Base-by-base conservation (phyloP, 2,329 filamentous ascomycete species). In the Aciculosporium take region DNA sequence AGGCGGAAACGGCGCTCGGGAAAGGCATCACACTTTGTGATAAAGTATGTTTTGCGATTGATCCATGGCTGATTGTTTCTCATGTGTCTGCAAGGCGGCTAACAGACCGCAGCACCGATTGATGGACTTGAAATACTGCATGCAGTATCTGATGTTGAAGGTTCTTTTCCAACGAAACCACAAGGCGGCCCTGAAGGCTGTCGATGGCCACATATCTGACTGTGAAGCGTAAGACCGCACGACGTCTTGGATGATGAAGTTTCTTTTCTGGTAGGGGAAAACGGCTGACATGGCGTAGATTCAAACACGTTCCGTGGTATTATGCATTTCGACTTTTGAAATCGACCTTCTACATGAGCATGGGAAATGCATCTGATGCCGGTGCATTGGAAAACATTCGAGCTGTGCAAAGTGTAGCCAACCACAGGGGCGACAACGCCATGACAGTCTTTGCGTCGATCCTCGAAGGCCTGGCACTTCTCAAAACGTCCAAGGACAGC, bases 301-400 rank as follows among this genome's bases (percentile, higher is more conserved):
- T 76, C 52, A 76, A 79, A 53, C 79, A 83, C 50, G 65, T 71
- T 7, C 72, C 77, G 38, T 89, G 84, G 84, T 69, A 80, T 13
- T 89, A 88, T 54, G 80, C 79, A 0, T 82, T 88, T 51, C 76
- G 82, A 7, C 76, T 89, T 35, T 61, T 88, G 12, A 82, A 84
- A 48, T 75, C 80, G 0, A 76, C 80, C 0, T 71, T 87, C 35
- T 74, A 81, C 45, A 62, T 85, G 38, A 72, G 83, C 49, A 67
- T 70, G 36, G 67, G 71, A 4, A 73, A 65, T 33, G 67, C 71
- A 8, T 69, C 74, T 10, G 84, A 88, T 44, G 66, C 69, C 1
- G 67, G 75, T 37, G 70, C 79, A 0, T 60, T 86, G 3, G 79
- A 84, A 17, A 81, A 85, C 48, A 64, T 88, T n/a, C 72, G 74